Evolutionary conservation across 129 eudicot genomes (phyloP).

Genomic region (Rutidosis leptorrhynchoides): DNA sequence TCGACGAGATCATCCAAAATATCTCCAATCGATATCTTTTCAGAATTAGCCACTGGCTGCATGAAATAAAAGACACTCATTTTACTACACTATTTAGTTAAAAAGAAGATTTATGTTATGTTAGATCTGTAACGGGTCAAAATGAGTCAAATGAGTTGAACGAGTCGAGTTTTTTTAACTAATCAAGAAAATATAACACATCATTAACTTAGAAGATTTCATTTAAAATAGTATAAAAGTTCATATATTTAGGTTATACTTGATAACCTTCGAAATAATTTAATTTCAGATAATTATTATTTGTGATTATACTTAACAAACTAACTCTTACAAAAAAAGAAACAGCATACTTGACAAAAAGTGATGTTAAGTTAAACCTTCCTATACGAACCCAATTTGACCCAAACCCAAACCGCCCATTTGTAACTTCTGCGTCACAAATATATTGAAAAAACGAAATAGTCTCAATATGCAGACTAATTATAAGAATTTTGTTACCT

Average conservation of each 20-base stretch:
- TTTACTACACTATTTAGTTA: neutral
- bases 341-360: neutral
- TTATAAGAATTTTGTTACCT: slow-evolving; percentile 39
- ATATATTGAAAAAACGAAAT: neutral
- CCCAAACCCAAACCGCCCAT: neutral
- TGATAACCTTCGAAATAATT: neutral
- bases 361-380: neutral
- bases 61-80: slow-evolving; percentile 5
- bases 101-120: neutral
- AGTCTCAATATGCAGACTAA: neutral
- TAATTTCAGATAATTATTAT: neutral
- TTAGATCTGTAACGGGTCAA: neutral
- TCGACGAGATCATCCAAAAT: slow-evolving; percentile 62
- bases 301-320: neutral
- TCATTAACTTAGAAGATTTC: no score
- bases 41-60: slow-evolving; percentile 46
- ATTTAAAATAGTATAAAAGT: no score
- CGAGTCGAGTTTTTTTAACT: neutral
- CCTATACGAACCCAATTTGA: neutral
- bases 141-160: neutral
- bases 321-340: neutral
- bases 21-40: slow-evolving; percentile 49
- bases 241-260: no score
- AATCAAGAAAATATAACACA: no score
- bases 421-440: neutral